These are phyloP conservation scores for Podospora tetraspora DNA, from an alignment of 495 filamentous ascomycete species.

Conservation along the genomic window DNA sequence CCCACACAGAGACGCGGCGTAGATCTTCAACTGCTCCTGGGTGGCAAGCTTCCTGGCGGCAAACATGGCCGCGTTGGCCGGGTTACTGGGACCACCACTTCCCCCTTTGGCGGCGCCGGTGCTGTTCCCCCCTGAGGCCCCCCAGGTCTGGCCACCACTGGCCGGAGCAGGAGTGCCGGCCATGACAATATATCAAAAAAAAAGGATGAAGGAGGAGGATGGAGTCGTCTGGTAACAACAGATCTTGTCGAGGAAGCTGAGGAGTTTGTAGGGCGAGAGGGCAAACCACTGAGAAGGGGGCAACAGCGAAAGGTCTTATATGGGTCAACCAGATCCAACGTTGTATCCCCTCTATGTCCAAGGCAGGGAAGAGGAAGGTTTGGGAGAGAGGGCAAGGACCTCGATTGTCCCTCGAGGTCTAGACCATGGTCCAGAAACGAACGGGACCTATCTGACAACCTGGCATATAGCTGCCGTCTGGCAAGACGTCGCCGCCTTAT, in stretches of 20 bases:
- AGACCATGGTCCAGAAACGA: slow-evolving; percentile 18
- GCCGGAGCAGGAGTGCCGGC: background rate
- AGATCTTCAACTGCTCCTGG: slow-evolving; percentile 34
- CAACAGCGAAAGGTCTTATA: background rate
- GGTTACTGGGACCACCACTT: slow-evolving; percentile 13
- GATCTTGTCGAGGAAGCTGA: background rate
- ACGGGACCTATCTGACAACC: background rate
- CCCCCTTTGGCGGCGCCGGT: slow-evolving; percentile 8
- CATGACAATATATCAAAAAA: background rate
- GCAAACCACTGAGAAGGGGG: background rate
- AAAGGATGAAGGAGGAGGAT: background rate
- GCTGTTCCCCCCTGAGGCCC: background rate
- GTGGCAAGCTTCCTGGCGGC: slow-evolving; percentile 30
- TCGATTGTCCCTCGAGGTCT: slow-evolving; percentile 16
- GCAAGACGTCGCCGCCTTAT: background rate
- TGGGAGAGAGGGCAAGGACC: background rate
- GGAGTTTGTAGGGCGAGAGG: background rate
- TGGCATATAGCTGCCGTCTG: slow-evolving; percentile 6
- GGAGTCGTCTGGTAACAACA: background rate
- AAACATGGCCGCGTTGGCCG: slow-evolving; percentile 24
- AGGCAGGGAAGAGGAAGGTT: background rate
- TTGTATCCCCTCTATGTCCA: background rate
- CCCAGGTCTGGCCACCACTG: slow-evolving; percentile 12
- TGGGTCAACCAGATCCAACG: background rate
- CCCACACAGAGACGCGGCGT: slow-evolving; percentile 40